phyloP scores from a whole-genome alignment of 1,284 basidiomycete genomes.

The Boletellus deceptivus region DNA sequence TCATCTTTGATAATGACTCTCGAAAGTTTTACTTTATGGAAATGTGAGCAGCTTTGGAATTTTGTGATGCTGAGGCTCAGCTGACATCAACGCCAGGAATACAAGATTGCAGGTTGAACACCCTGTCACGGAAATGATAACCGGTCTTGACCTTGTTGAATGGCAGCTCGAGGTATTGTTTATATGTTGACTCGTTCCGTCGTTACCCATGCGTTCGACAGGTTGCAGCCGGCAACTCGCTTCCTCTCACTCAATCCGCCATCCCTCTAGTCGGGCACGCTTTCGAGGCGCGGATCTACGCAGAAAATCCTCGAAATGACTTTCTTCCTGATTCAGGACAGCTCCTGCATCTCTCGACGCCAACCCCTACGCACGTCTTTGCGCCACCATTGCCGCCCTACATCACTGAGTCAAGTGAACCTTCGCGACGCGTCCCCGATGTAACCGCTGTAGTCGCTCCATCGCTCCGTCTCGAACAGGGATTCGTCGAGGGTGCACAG shows the following conservation, averaged over 20 bases:
- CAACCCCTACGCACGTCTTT: constrained; percentile 63
- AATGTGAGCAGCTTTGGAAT: constrained; percentile 53
- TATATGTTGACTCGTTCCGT: background rate
- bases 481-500: constrained; percentile 82
- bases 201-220: constrained; percentile 26
- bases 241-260: constrained; percentile 74
- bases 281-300: constrained; percentile 96
- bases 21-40: constrained; percentile 91
- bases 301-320: constrained; percentile 90
- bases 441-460: constrained; percentile 47
- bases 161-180: constrained; percentile 82
- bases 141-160: constrained; percentile 88
- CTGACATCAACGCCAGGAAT: constrained; percentile 56
- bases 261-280: constrained; percentile 89
- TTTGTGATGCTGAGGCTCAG: background rate
- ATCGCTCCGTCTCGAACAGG: constrained; percentile 87
- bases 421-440: constrained; percentile 36
- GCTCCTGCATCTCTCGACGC: constrained; percentile 78
- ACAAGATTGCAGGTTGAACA: constrained; percentile 93
- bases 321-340: constrained; percentile 91
- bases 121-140: constrained; percentile 95
- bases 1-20: constrained; percentile 90
- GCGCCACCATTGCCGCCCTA: constrained; percentile 42
- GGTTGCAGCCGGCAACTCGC: constrained; percentile 85
- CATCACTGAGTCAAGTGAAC: constrained; percentile 28